Percentiles rank a stretch among this genome's conserved stretches.
Evolutionary conservation across 306 rosid genomes (phyloP).

Genomic region (Begonia loranthoides): DNA sequence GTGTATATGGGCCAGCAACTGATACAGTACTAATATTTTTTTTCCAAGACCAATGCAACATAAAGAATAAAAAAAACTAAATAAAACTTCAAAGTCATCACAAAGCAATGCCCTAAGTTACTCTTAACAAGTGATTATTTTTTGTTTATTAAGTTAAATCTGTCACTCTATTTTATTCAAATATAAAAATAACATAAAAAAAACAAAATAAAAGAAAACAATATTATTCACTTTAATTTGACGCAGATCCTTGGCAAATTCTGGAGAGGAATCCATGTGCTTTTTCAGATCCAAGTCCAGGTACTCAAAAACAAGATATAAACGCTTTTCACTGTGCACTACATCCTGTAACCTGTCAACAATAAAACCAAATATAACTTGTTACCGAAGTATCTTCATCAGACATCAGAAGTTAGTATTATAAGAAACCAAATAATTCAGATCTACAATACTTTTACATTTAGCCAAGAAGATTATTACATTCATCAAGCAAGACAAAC

Average conservation of each 20-base stretch:
- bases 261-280: slow-evolving; percentile 97
- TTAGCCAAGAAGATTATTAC: neutral
- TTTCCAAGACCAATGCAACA: too few species aligned
- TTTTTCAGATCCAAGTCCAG: slow-evolving; percentile 96
- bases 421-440: too few species aligned
- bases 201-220: slow-evolving; percentile 3
- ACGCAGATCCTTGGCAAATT: slow-evolving; percentile 64
- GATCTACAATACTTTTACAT: neutral
- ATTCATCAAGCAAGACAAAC: too few species aligned
- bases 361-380: neutral
- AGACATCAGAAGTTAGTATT: too few species aligned
- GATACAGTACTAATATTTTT: too few species aligned
- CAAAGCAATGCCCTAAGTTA: too few species aligned
- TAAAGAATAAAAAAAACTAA: too few species aligned
- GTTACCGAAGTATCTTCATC: too few species aligned
- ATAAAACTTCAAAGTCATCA: too few species aligned
- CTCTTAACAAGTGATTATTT: too few species aligned
- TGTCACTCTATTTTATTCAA: neutral
- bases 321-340: slow-evolving; percentile 83
- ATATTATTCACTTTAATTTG: slow-evolving; percentile 60
- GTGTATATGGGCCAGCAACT: too few species aligned
- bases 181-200: neutral
- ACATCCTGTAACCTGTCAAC: slow-evolving; percentile 77
- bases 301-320: slow-evolving; percentile 92
- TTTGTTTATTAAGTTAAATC: too few species aligned